Evolutionary conservation across 495 filamentous ascomycete species (phyloP), one percentile per base, ranked within the genome.

Genomic region (Annulohypoxylon stygium): DNA sequence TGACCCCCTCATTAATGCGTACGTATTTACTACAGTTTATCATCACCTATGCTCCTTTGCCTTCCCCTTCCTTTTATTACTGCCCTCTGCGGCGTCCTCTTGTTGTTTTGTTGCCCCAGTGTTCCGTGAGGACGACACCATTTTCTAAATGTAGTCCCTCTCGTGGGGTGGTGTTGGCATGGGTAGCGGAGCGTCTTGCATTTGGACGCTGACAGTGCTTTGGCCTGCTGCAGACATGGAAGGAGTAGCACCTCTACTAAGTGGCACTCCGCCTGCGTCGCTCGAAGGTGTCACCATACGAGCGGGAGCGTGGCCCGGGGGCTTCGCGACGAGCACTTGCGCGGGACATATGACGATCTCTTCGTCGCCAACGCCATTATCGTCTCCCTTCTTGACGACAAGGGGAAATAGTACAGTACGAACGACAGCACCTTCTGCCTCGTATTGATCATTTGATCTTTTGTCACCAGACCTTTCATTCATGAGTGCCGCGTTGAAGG

Each of bases 311-410:
- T 76, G 69, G 34, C 70, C 71, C 5, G 62, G 57, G 12, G 66
- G 34, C 23, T 77, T 75, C 1, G 81, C 82, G n/a, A 97, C 88
- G 34, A 98, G 87, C 47, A 98, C 97, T 80, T 98, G 94, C 16
- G 97, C 96, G 7, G 94, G 94, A 65, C 90, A 94, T 41, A 99
- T 93, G 41, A 98, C 94, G 64, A 95, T 92, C 84, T 98, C 93
- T 58, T 97, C 93, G 34, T 97, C 92, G 33, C 93, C 92, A 16
- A 91, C 88, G 14, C 94, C 95, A 12, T 82, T 80, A 75, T 97
- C 95, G 78, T 97, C 92, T 55, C 95, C 96, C 83, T 95, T 94
- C 83, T 96, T 94, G 74, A 98, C 91, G 11, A 99, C 94, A 10
- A 97, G 85, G 6, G 96, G 96, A 86, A 98, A 98, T 45, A 99